Conservation (phyloP, 1,284 basidiomycete genomes). For the Irpex lacteus region DNA sequence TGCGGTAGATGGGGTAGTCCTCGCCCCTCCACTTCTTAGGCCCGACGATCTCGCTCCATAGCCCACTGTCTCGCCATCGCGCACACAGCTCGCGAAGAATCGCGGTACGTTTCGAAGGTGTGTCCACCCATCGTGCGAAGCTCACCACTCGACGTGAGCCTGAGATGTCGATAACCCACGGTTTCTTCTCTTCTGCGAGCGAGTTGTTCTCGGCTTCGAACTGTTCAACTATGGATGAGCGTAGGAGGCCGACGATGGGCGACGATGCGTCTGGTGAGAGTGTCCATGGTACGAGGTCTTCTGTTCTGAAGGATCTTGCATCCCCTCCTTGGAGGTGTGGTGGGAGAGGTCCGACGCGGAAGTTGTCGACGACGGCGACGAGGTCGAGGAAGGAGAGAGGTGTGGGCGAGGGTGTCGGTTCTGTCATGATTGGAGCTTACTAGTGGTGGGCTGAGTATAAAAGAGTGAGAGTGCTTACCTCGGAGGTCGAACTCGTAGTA, state of each 20-base stretch:
- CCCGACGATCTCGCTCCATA: constrained; percentile 66
- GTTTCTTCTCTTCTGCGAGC: constrained; percentile 23
- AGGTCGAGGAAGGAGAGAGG: constrained; percentile 50
- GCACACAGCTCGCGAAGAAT: constrained; percentile 63
- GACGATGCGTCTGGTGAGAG: constrained; percentile 46
- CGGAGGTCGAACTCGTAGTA: too few species aligned
- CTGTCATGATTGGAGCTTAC: neutral
- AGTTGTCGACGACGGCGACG: constrained; percentile 64
- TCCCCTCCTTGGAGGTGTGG: constrained; percentile 5
- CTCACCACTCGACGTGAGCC: constrained; percentile 36
- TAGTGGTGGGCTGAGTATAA: neutral
- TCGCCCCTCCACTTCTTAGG: constrained; percentile 82
- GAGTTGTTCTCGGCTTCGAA: constrained; percentile 47
- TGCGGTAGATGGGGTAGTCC: constrained; percentile 77
- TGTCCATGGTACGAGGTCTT: constrained; percentile 48
- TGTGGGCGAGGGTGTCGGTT: constrained; percentile 4
- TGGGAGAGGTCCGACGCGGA: constrained; percentile 26
- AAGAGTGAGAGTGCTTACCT: neutral
- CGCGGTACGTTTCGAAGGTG: constrained; percentile 52
- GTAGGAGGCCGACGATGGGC: constrained; percentile 62
- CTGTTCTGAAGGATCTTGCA: constrained; percentile 24
- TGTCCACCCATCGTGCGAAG: constrained; percentile 51
- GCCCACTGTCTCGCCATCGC: constrained; percentile 63
- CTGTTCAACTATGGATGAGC: constrained; percentile 51
- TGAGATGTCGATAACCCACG: constrained; percentile 21